A percentile compares a stretch with the other conserved stretches of the same genome.
Conservation (phyloP, 164 flowering plant genomes). For the Echeveria elegans region DNA sequence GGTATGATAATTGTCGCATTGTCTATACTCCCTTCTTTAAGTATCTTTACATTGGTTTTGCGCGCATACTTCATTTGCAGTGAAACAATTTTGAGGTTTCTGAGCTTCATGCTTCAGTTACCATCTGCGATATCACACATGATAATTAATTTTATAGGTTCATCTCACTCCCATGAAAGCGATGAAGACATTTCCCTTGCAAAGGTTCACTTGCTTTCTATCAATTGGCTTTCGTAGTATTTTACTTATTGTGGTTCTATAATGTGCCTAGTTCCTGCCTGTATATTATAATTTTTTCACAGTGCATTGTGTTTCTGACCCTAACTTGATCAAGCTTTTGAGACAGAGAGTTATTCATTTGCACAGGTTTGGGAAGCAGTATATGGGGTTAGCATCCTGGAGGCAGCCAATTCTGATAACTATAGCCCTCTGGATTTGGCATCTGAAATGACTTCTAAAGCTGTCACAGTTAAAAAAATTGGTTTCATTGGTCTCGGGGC, state of each 20-base stretch:
- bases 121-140: constrained; percentile 9
- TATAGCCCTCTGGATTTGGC: constrained; percentile 64
- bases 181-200: constrained; percentile 30
- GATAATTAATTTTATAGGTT: constrained; percentile 32
- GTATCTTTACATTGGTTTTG: background rate
- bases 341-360: constrained; percentile 4
- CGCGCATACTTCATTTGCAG: background rate
- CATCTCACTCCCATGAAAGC: constrained; percentile 31
- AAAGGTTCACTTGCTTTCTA: constrained; percentile 30
- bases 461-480: constrained; percentile 47
- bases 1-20: constrained; percentile 30
- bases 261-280: background rate
- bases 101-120: background rate
- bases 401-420: constrained; percentile 50
- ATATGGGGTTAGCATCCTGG: constrained; percentile 49
- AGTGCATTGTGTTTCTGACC: background rate
- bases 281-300: background rate
- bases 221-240: no score
- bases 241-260: no score
- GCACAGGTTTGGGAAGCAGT: constrained; percentile 65
- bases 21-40: background rate
- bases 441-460: constrained; percentile 28
- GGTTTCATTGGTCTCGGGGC: constrained; percentile 99
- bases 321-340: background rate
- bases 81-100: background rate